These are phyloP conservation scores for Solanum tarapatanum DNA, from an alignment of 257 asterid genomes.

Conservation along the genomic window DNA sequence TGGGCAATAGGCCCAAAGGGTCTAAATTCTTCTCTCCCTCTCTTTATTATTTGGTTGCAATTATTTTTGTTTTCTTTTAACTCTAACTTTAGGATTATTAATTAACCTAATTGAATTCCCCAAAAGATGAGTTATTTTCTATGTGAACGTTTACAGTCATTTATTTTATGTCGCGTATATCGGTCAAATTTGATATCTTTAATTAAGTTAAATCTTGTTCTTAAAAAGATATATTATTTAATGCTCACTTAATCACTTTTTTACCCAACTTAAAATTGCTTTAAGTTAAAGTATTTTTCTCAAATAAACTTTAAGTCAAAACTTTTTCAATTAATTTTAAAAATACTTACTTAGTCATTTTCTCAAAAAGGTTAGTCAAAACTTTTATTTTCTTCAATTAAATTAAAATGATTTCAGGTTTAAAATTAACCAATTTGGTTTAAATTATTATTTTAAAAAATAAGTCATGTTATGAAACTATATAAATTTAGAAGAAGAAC, in stretches of 20 bases:
- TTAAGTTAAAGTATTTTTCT: too few species aligned
- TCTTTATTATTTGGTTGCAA: not conserved
- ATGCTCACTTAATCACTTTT: not conserved
- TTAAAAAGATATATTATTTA: too few species aligned
- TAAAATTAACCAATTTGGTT: not conserved
- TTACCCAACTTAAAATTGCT: not conserved
- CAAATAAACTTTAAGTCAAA: not conserved
- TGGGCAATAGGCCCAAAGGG: not conserved
- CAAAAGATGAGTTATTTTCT: not conserved
- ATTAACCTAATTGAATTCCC: not conserved
- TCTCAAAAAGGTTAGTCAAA: too few species aligned
- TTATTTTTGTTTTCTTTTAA: too few species aligned
- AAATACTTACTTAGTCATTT: too few species aligned
- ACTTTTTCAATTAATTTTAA: too few species aligned
- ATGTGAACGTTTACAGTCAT: not conserved
- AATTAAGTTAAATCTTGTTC: not conserved
- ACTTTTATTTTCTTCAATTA: too few species aligned
- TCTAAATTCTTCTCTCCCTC: not conserved
- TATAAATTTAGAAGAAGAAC: not conserved
- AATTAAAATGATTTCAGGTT: too few species aligned
- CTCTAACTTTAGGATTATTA: not conserved
- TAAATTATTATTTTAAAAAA: too few species aligned
- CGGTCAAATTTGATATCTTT: too few species aligned
- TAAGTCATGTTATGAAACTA: too few species aligned
- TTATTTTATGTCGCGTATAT: not conserved